phyloP scores from a whole-genome alignment of 257 asterid genomes.

The Verbascum thapsus region DNA sequence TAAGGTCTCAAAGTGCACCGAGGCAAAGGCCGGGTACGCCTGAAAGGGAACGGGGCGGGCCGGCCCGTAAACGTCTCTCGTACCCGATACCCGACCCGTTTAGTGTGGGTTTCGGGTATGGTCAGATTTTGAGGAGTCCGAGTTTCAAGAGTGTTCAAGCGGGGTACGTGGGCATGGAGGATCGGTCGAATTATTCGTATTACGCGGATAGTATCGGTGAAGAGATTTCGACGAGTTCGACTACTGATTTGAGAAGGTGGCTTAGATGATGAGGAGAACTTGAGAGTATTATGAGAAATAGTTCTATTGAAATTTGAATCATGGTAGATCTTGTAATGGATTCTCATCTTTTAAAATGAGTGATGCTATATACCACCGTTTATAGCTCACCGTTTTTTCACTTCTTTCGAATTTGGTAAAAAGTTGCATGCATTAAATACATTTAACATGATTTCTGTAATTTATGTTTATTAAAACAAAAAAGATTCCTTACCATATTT shows the following conservation, averaged over 20 bases:
- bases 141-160: constrained; percentile 91
- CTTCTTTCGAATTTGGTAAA: too few relatives aligned
- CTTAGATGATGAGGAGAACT: constrained; percentile 65
- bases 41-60: constrained; percentile 64
- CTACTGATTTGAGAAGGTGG: constrained; percentile 82
- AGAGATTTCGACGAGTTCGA: constrained; percentile 87
- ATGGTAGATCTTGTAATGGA: too few relatives aligned
- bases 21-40: constrained; percentile 82
- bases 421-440: too few relatives aligned
- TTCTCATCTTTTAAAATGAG: too few relatives aligned
- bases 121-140: constrained; percentile 69
- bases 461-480: too few relatives aligned
- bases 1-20: constrained; percentile 86
- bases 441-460: too few relatives aligned
- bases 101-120: constrained; percentile 40
- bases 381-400: too few relatives aligned
- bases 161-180: constrained; percentile 83
- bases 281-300: too few relatives aligned
- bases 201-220: constrained; percentile 80
- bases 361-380: too few relatives aligned
- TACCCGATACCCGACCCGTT: constrained; percentile 73
- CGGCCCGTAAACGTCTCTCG: constrained; percentile 69
- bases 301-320: too few relatives aligned
- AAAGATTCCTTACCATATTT: too few relatives aligned
- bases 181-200: constrained; percentile 62